Evolutionary conservation across 2,329 filamentous ascomycete genomes (phyloP).

Genomic region (Ophiocordyceps sinensis): DNA sequence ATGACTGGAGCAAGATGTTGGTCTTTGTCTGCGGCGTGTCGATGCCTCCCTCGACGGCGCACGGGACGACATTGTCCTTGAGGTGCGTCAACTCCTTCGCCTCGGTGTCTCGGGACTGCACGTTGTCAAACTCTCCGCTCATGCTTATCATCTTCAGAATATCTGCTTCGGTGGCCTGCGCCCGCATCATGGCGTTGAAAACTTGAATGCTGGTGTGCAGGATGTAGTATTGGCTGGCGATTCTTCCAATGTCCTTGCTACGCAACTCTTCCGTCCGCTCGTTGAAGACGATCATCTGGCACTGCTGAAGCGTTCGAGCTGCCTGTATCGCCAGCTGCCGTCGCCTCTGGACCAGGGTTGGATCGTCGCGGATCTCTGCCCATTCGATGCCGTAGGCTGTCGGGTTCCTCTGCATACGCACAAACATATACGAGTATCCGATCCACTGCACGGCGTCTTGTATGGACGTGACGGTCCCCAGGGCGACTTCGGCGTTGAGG

Average conservation of each 20-base stretch:
- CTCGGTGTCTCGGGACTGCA: conserved; percentile 83
- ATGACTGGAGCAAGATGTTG: conserved; percentile 86
- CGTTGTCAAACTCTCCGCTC: conserved; percentile 96
- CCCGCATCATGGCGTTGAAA: conserved; percentile 90
- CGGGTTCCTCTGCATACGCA: conserved; percentile 87
- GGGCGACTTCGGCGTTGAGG: conserved; percentile 81
- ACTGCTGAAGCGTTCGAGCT: conserved; percentile 72
- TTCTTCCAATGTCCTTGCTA: conserved; percentile 88
- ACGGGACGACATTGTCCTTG: conserved; percentile 55
- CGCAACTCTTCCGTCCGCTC: conserved; percentile 84
- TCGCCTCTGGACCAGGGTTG: conserved; percentile 70
- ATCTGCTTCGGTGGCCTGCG: conserved; percentile 76
- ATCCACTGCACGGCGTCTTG: conserved; percentile 93
- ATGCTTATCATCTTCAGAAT: conserved; percentile 92
- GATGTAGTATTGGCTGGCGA: conserved; percentile 95
- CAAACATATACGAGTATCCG: conserved; percentile 93
- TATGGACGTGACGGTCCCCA: conserved; percentile 92
- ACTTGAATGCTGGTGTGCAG: conserved; percentile 86
- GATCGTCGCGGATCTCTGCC: conserved; percentile 79
- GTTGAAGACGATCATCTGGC: conserved; percentile 99
- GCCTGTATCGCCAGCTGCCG: conserved; percentile 80
- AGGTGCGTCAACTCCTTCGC: conserved; percentile 71
- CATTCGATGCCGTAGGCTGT: conserved; percentile 91
- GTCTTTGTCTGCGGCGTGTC: conserved; percentile 76
- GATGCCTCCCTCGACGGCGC: conserved; percentile 60